These are phyloP conservation scores for Arthroderma sp. DNA, from an alignment of 2,329 filamentous ascomycete genomes.

Conservation along the genomic window DNA sequence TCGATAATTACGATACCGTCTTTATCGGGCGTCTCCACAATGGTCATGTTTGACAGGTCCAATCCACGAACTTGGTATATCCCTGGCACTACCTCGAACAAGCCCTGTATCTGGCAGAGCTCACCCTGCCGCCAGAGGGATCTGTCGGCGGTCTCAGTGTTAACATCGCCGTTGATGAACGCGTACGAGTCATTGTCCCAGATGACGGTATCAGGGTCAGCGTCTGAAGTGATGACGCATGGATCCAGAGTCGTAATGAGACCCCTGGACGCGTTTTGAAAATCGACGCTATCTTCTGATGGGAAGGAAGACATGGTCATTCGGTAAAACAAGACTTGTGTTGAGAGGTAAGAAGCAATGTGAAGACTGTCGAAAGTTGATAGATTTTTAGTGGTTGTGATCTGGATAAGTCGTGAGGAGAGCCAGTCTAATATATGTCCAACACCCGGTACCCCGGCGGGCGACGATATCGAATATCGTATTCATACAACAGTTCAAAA, in stretches of 20 bases:
- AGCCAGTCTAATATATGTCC: too few relatives aligned
- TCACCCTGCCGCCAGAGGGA: slow-evolving; percentile 26
- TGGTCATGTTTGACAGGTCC: slow-evolving; percentile 30
- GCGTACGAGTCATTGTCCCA: background rate
- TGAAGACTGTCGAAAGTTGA: background rate
- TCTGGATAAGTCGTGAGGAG: too few relatives aligned
- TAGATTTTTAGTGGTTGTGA: too few relatives aligned
- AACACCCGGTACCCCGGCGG: too few relatives aligned
- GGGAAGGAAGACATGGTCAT: background rate
- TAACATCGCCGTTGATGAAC: background rate
- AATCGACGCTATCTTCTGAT: background rate
- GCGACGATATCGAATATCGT: too few relatives aligned
- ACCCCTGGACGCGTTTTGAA: background rate
- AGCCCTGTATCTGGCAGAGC: slow-evolving; percentile 19
- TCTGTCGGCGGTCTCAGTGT: slow-evolving; percentile 17
- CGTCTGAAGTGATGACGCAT: background rate
- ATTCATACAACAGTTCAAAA: too few relatives aligned
- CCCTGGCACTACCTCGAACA: slow-evolving; percentile 23
- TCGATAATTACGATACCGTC: slow-evolving; percentile 29
- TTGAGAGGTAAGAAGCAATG: background rate
- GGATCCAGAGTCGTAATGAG: background rate
- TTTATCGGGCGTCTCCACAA: slow-evolving; percentile 21
- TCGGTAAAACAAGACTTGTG: background rate
- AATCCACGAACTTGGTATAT: slow-evolving; percentile 32
- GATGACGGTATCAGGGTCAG: background rate